These are phyloP conservation scores for Tricholoma terreum DNA, from an alignment of 768 basidiomycete genomes.

Conservation along the genomic window DNA sequence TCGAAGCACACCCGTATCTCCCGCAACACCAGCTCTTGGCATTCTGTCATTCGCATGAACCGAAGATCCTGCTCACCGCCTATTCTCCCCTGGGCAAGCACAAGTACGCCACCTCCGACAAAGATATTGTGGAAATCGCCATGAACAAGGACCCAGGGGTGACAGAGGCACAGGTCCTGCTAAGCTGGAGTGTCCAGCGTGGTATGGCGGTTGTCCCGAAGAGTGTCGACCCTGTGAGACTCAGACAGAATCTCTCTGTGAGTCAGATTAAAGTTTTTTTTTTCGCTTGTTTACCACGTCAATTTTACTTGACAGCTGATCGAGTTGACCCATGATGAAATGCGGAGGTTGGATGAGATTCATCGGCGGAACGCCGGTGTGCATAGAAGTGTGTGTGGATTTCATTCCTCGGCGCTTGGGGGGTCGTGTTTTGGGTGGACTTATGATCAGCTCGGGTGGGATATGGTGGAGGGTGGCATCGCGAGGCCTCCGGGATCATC, in stretches of 20 bases:
- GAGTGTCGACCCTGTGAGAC: conserved; percentile 36
- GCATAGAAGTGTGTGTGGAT: conserved; percentile 35
- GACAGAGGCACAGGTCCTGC: conserved; percentile 43
- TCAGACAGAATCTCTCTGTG: conserved; percentile 43
- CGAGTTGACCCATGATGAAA: conserved; percentile 32
- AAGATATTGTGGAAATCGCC: conserved; percentile 26
- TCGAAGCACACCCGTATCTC: conserved; percentile 46
- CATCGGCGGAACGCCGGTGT: conserved; percentile 34
- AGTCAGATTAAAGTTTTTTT: neutral
- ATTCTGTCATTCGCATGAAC: conserved; percentile 39
- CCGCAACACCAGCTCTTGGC: conserved; percentile 40
- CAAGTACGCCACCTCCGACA: conserved; percentile 16
- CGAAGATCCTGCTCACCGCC: conserved; percentile 39
- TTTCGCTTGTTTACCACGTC: conserved; percentile 9
- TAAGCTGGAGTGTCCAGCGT: conserved; percentile 58
- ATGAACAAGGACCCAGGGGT: conserved; percentile 18
- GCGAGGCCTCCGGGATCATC: neutral
- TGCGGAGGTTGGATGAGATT: conserved; percentile 34
- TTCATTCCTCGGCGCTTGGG: conserved; percentile 26
- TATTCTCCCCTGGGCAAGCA: conserved; percentile 43
- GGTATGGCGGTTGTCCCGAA: conserved; percentile 56
- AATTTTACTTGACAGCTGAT: conserved; percentile 27
- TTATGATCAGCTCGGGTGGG: conserved; percentile 36
- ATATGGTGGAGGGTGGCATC: conserved; percentile 27
- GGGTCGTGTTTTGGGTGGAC: conserved; percentile 36